Percentiles rank a stretch among this genome's conserved stretches.
Evolutionary conservation across 208 protist species (phyloP).

Genomic region (Crithidia fasciculata): DNA sequence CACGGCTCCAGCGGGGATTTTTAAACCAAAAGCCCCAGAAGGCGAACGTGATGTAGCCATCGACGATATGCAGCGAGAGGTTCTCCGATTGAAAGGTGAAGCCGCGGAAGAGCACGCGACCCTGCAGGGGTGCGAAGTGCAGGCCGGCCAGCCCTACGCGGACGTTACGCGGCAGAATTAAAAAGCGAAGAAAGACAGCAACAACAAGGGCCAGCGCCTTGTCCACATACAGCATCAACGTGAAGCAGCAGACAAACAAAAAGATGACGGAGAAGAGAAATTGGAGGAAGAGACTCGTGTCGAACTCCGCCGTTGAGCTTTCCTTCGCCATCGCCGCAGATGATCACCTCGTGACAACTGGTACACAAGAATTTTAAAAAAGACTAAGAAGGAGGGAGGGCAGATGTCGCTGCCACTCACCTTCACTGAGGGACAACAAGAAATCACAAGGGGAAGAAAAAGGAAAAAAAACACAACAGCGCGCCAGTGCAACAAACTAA

Average conservation of each 20-base stretch:
- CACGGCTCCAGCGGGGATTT: slow-evolving; percentile 57
- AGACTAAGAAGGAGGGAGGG: not conserved
- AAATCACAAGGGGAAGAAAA: too few relatives aligned
- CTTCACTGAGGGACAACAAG: too few relatives aligned
- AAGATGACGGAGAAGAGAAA: slow-evolving; percentile 79
- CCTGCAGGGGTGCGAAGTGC: slow-evolving; percentile 64
- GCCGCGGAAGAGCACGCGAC: slow-evolving; percentile 76
- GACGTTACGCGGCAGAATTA: slow-evolving; percentile 68
- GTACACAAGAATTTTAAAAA: not conserved
- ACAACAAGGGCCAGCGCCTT: slow-evolving; percentile 47
- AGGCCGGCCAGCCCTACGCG: slow-evolving; percentile 57
- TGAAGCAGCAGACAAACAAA: slow-evolving; percentile 62
- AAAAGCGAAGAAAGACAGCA: slow-evolving; percentile 60
- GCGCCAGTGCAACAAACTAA: too few relatives aligned
- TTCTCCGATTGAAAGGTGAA: slow-evolving; percentile 83
- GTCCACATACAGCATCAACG: slow-evolving; percentile 74
- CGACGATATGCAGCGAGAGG: slow-evolving; percentile 79
- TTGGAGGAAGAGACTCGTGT: slow-evolving; percentile 59
- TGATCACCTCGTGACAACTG: not conserved
- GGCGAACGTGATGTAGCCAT: slow-evolving; percentile 83
- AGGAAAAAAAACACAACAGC: too few relatives aligned
- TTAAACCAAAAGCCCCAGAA: slow-evolving; percentile 76
- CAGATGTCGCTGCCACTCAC: not conserved
- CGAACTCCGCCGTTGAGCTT: slow-evolving; percentile 27
- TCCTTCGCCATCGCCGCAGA: slow-evolving; percentile 3